phyloP scores from a whole-genome alignment of 495 filamentous ascomycete genomes.

The Geoglossum glabrum region DNA sequence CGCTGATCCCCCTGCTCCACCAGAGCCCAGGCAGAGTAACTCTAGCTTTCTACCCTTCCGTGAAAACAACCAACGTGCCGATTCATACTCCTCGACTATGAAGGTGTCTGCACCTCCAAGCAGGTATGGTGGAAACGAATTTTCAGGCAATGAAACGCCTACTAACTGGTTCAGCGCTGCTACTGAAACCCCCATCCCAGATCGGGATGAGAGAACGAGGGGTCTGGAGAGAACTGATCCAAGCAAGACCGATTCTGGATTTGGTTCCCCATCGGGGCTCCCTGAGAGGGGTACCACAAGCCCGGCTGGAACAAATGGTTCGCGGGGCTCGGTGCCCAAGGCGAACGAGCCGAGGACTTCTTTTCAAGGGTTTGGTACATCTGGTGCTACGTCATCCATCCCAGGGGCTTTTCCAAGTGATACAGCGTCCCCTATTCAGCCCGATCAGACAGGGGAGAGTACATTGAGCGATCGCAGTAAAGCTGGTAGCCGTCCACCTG shows the following conservation, averaged over 20 bases:
- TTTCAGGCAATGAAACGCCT: conserved; percentile 36
- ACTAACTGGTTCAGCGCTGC: conserved; percentile 23
- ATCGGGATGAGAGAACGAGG: conserved; percentile 17
- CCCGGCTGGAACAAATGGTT: neutral
- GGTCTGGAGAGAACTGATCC: conserved; percentile 15
- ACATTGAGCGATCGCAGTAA: conserved; percentile 22
- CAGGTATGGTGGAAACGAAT: conserved; percentile 35
- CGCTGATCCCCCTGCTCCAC: conserved; percentile 35
- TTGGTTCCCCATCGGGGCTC: neutral
- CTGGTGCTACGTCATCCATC: conserved; percentile 20
- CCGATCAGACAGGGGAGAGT: conserved; percentile 30
- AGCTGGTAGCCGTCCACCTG: conserved; percentile 12
- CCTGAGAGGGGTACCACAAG: neutral
- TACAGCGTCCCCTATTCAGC: conserved; percentile 21
- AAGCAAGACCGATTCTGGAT: neutral
- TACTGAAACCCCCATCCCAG: conserved; percentile 26
- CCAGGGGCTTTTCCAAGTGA: conserved; percentile 41
- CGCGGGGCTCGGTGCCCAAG: neutral
- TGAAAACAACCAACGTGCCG: conserved; percentile 28
- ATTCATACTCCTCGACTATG: conserved; percentile 57
- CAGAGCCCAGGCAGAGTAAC: conserved; percentile 50
- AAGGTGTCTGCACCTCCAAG: conserved; percentile 65
- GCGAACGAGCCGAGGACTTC: conserved; percentile 15
- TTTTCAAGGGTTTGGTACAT: conserved; percentile 13
- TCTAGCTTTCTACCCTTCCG: conserved; percentile 50